Percentiles rank a stretch among this genome's conserved stretches.
These are phyloP conservation scores for Fusarium nodosum DNA, from an alignment of 2,329 filamentous ascomycete species.

Conservation along the genomic window DNA sequence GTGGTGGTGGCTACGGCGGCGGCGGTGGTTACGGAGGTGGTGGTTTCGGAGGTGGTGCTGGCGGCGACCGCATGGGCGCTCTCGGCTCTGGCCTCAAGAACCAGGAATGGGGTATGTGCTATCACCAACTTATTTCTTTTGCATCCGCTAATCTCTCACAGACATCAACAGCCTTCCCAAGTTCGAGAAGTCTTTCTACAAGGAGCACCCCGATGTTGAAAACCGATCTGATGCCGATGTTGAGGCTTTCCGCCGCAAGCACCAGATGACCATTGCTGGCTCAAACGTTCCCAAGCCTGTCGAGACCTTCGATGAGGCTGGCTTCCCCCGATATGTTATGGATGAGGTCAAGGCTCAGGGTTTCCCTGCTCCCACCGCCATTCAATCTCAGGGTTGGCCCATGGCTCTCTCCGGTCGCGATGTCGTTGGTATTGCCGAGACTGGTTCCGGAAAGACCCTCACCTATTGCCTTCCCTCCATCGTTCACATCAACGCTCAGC, in stretches of 20 bases:
- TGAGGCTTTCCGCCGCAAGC: conserved; percentile 86
- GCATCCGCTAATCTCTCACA: conserved; percentile 56
- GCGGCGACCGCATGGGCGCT: conserved; percentile 93
- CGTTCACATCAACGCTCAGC: conserved; percentile 99
- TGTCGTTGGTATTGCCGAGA: conserved; percentile 99
- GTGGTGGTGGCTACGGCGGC: conserved; percentile 53
- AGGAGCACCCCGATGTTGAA: conserved; percentile 86
- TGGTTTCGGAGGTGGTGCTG: conserved; percentile 67
- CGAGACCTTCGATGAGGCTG: conserved; percentile 96
- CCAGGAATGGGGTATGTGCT: conserved; percentile 86
- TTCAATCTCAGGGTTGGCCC: conserved; percentile 98
- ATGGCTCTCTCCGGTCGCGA: conserved; percentile 99
- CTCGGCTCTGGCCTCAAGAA: conserved; percentile 89
- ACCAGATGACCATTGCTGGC: conserved; percentile 87
- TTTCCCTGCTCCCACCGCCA: conserved; percentile 92
- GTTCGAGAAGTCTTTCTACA: conserved; percentile 99
- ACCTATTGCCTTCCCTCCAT: conserved; percentile 98
- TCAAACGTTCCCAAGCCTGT: conserved; percentile 90
- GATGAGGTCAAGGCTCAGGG: conserved; percentile 98
- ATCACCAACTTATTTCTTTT: conserved; percentile 47
- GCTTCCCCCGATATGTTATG: conserved; percentile 97
- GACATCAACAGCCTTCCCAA: conserved; percentile 86
- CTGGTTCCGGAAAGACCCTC: conserved; percentile 98
- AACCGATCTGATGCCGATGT: conserved; percentile 83
- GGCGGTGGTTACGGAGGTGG: conserved; percentile 58